Conservation (phyloP, 73 alveolate genomes). For the Stentor coeruleus region DNA sequence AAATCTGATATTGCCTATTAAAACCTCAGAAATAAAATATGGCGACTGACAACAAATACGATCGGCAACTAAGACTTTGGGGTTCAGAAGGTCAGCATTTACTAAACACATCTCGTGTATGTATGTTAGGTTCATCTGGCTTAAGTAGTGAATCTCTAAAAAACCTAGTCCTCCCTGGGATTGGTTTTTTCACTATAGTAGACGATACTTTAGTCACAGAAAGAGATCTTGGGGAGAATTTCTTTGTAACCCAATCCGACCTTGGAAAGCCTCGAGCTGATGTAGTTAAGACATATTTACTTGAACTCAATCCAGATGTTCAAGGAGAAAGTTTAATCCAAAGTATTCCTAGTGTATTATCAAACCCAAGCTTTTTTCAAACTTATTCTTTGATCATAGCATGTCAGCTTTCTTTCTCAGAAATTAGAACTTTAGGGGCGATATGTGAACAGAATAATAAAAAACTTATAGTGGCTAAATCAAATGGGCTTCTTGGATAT, state of each 20-base stretch:
- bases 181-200: conserved; percentile 76
- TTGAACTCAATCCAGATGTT: conserved; percentile 92
- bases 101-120: conserved; percentile 50
- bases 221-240: conserved; percentile 85
- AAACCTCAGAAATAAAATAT: no score
- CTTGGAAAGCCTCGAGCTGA: conserved; percentile 77
- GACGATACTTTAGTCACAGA: conserved; percentile 72
- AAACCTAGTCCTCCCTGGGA: conserved; percentile 89
- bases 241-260: conserved; percentile 70
- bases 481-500: conserved; percentile 82
- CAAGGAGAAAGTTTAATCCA: conserved; percentile 60
- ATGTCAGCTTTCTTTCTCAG: conserved; percentile 34
- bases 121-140: conserved; percentile 41
- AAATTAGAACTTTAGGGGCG: conserved; percentile 19
- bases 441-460: conserved; percentile 49
- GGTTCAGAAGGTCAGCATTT: conserved; percentile 52
- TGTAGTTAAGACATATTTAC: conserved; percentile 58
- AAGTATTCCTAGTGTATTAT: conserved; percentile 26
- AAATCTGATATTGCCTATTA: no score
- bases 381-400: conserved; percentile 49
- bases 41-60: conserved; percentile 81
- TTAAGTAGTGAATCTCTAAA: conserved; percentile 86
- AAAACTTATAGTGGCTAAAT: conserved; percentile 60
- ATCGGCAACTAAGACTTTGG: conserved; percentile 78
- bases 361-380: conserved; percentile 29